Evolutionary conservation across 139 green algal species (phyloP).

Genomic region (Tetradesmus obliquus): DNA sequence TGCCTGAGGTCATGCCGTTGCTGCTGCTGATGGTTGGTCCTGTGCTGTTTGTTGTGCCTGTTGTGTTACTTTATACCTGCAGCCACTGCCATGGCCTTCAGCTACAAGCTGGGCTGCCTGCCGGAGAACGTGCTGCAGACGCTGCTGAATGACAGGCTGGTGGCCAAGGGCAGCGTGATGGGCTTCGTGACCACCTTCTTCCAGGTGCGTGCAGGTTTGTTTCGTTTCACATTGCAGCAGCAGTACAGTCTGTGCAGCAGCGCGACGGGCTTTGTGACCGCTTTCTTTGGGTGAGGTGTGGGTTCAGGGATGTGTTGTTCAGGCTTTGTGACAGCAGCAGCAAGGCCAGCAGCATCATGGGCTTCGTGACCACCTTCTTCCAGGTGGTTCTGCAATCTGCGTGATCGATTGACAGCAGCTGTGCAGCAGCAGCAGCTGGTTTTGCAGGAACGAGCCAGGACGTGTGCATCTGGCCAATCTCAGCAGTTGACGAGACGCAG

Average conservation of each 20-base stretch:
- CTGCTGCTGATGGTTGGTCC: background rate
- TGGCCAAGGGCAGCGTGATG: slow-evolving; percentile 88
- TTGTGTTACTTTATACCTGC: background rate
- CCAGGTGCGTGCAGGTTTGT: slow-evolving; percentile 50
- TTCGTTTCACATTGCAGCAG: background rate
- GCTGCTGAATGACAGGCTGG: slow-evolving; percentile 90
- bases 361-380: slow-evolving; percentile 89
- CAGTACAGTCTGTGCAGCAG: background rate
- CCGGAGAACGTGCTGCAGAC: slow-evolving; percentile 83
- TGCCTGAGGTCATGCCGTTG: background rate
- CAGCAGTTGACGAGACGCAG: no score
- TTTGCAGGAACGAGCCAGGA: no score
- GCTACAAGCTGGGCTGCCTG: slow-evolving; percentile 73
- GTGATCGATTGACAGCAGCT: background rate
- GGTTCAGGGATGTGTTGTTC: no score
- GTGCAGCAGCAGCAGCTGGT: background rate
- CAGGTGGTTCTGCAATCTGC: slow-evolving; percentile 46
- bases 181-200: slow-evolving; percentile 94
- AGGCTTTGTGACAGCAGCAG: background rate
- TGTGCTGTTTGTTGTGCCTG: background rate
- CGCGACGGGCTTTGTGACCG: background rate
- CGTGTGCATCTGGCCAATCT: no score
- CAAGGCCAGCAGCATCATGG: background rate
- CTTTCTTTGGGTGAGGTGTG: background rate
- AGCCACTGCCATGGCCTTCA: slow-evolving; percentile 40